A percentile compares a stretch with the other conserved stretches of the same genome.
phyloP scores from a whole-genome alignment of 805 yeast genomes.

The Zygosaccharomyces lentus region DNA sequence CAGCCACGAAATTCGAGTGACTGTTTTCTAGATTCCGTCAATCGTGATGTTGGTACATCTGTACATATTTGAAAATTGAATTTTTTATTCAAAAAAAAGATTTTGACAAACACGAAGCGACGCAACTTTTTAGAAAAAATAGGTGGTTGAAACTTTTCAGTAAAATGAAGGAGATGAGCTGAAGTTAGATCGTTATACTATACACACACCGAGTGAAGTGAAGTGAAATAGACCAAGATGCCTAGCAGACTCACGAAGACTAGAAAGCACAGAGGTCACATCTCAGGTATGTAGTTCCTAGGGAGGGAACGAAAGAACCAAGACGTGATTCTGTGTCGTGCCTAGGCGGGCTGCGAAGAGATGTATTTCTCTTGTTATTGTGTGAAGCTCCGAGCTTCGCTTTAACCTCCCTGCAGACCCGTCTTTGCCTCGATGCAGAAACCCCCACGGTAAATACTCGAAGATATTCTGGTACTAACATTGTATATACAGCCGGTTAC shows the following conservation, averaged over 20 bases:
- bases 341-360: constrained; percentile 3
- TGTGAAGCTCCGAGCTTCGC: neutral
- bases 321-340: constrained; percentile 31
- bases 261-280: constrained; percentile 99
- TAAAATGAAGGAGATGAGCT: constrained; percentile 1
- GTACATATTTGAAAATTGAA: neutral
- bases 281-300: constrained; percentile 77
- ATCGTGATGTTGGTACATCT: neutral
- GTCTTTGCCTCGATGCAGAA: constrained; percentile 1
- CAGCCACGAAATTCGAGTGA: neutral
- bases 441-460: neutral
- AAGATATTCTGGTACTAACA: constrained; percentile 1
- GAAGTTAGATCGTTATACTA: neutral
- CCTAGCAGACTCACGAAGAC: constrained; percentile 99
- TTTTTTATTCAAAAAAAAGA: neutral
- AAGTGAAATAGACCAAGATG: constrained; percentile 48
- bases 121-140: neutral
- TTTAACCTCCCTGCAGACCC: constrained; percentile 6
- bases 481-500: constrained; percentile 78
- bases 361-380: neutral
- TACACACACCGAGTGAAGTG: neutral
- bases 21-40: neutral
- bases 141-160: constrained; percentile 1
- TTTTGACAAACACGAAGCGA: neutral
- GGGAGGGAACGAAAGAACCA: constrained; percentile 42